Percentiles rank a stretch among this genome's conserved stretches.
Conservation (phyloP, 352 stramenopile genomes). For the Phytophthora cactorum region DNA sequence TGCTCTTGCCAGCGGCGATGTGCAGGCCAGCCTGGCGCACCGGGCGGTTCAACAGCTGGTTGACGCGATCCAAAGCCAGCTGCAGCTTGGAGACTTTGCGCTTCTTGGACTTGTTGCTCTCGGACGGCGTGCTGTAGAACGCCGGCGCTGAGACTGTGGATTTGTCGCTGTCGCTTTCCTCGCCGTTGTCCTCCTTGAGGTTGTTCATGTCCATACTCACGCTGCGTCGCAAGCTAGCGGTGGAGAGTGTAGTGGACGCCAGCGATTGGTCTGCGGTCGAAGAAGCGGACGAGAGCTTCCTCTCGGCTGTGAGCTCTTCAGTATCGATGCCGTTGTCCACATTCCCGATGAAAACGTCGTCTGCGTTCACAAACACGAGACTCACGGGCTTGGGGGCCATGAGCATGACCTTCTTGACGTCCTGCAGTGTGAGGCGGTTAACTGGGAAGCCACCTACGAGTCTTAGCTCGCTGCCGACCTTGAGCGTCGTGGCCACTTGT, state of each 20-base stretch:
- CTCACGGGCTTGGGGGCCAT: conserved; percentile 76
- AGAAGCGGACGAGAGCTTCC: conserved; percentile 27
- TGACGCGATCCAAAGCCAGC: conserved; percentile 67
- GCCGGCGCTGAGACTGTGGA: conserved; percentile 29
- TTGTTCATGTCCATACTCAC: conserved; percentile 32
- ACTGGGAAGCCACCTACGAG: conserved; percentile 81
- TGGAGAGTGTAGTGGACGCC: conserved; percentile 32
- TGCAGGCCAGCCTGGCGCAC: conserved; percentile 77
- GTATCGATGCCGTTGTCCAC: conserved; percentile 23
- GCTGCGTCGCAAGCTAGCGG: conserved; percentile 23
- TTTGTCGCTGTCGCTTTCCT: conserved; percentile 30
- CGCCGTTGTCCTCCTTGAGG: conserved; percentile 29
- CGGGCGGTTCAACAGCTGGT: conserved; percentile 75
- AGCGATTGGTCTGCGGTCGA: conserved; percentile 22
- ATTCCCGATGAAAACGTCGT: conserved; percentile 43
- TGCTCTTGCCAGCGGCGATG: conserved; percentile 66
- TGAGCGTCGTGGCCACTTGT: conserved; percentile 40
- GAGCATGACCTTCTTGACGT: conserved; percentile 85
- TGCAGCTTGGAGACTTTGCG: conserved; percentile 77
- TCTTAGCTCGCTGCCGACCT: conserved; percentile 74
- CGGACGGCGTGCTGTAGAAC: conserved; percentile 43
- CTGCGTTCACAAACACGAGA: conserved; percentile 77
- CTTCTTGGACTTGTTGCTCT: conserved; percentile 54
- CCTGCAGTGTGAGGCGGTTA: conserved; percentile 64
- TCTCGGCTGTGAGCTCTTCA: conserved; percentile 36